These are phyloP conservation scores for Xylogone sp. DNA, from an alignment of 2,329 filamentous ascomycete species.

Conservation along the genomic window DNA sequence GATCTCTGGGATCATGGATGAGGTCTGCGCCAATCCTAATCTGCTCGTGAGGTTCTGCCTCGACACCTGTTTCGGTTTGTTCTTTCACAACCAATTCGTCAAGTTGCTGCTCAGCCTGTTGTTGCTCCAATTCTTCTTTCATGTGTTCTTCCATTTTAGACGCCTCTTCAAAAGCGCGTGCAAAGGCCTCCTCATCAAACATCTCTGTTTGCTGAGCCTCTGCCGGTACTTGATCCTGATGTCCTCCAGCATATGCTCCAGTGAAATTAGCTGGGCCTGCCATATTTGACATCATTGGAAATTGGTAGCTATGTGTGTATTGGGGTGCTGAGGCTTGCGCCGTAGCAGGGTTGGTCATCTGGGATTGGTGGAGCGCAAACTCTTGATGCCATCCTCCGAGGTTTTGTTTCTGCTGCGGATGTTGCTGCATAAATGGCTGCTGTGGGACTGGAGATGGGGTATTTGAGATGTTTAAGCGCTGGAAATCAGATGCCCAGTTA, in stretches of 20 bases:
- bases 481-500: slow-evolving; percentile 39
- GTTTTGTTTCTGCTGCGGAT: slow-evolving; percentile 14
- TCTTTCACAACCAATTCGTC: neutral
- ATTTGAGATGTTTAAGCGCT: slow-evolving; percentile 39
- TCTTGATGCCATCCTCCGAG: slow-evolving; percentile 53
- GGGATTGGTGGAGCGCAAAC: slow-evolving; percentile 38
- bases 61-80: neutral
- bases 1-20: slow-evolving; percentile 18
- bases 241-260: slow-evolving; percentile 8
- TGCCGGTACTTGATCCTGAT: slow-evolving; percentile 8
- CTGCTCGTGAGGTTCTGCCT: slow-evolving; percentile 17
- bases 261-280: neutral
- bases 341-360: slow-evolving; percentile 17
- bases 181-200: slow-evolving; percentile 53
- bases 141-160: slow-evolving; percentile 16
- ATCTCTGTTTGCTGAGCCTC: slow-evolving; percentile 29
- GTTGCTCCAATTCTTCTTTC: slow-evolving; percentile 10
- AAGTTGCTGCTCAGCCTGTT: neutral
- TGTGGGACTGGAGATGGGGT: slow-evolving; percentile 28
- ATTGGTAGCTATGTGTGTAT: slow-evolving; percentile 5
- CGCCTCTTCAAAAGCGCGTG: slow-evolving; percentile 44
- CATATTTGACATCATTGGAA: slow-evolving; percentile 11
- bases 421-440: slow-evolving; percentile 11
- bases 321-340: slow-evolving; percentile 10
- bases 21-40: slow-evolving; percentile 29